Conservation (phyloP, 2,329 filamentous ascomycete species). For the Davidsoniella neocaledoniae region DNA sequence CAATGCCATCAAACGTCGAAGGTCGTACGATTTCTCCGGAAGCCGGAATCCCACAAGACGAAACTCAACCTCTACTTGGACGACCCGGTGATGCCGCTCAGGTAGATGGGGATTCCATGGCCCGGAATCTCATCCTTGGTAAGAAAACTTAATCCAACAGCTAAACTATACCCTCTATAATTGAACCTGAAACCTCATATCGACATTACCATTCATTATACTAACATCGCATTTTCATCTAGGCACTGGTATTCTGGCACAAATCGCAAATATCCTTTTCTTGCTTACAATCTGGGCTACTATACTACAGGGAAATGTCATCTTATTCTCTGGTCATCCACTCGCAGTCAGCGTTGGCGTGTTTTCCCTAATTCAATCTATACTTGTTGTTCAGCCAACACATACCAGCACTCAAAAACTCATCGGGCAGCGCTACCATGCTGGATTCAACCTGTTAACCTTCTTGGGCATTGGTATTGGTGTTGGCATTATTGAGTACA, state of each 20-base stretch:
- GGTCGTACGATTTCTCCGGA: neutral
- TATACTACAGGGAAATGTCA: conserved; percentile 52
- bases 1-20: neutral
- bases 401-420: conserved; percentile 59
- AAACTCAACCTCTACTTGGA: conserved; percentile 30
- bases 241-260: conserved; percentile 72
- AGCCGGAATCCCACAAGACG: conserved; percentile 17
- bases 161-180: conserved; percentile 7
- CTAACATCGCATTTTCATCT: conserved; percentile 7
- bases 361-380: conserved; percentile 59
- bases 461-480: conserved; percentile 46
- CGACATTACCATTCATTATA: neutral
- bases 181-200: neutral
- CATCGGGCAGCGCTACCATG: conserved; percentile 44
- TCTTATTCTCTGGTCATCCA: conserved; percentile 79
- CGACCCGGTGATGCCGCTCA: conserved; percentile 58
- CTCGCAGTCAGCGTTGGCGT: conserved; percentile 52
- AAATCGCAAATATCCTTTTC: conserved; percentile 62
- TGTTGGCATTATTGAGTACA: conserved; percentile 59
- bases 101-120: conserved; percentile 42
- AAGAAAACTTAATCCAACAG: conserved; percentile 17
- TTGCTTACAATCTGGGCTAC: conserved; percentile 60
- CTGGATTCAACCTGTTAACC: conserved; percentile 49
- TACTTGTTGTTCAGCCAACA: conserved; percentile 78
- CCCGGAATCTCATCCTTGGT: conserved; percentile 63